Evolutionary conservation across 2,329 filamentous ascomycete genomes (phyloP).

Genomic region (Fonsecaea pugnacius): DNA sequence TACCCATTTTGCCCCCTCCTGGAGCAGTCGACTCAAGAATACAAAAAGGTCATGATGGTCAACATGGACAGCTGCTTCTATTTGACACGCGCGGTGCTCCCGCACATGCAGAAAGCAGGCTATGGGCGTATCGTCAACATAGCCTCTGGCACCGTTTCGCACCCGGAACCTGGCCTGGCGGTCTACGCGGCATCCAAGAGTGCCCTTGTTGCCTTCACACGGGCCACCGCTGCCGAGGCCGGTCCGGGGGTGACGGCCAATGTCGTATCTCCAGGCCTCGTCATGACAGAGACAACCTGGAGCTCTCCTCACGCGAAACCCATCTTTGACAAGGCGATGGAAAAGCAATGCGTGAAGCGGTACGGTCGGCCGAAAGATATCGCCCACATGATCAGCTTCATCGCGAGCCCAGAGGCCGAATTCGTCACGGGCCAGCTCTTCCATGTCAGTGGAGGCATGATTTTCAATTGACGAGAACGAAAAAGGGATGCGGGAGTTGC

Average conservation of each 20-base stretch:
- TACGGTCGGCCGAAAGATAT: conserved; percentile 47
- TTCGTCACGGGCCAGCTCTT: conserved; percentile 53
- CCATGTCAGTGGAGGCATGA: conserved; percentile 37
- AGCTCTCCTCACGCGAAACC: conserved; percentile 52
- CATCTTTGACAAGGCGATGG: conserved; percentile 6
- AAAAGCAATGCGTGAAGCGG: conserved; percentile 17
- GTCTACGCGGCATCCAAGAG: conserved; percentile 49
- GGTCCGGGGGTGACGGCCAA: conserved; percentile 51
- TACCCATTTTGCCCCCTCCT: conserved; percentile 20
- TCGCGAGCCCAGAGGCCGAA: conserved; percentile 54
- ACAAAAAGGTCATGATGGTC: conserved; percentile 49
- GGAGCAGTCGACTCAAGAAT: conserved; percentile 48
- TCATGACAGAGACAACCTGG: conserved; percentile 53
- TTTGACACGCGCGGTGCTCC: conserved; percentile 41
- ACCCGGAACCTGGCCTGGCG: conserved; percentile 42
- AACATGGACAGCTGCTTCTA: conserved; percentile 55
- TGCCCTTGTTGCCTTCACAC: conserved; percentile 48
- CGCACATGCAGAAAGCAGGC: conserved; percentile 42
- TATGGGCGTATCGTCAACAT: conserved; percentile 49
- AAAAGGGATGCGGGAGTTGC: neutral
- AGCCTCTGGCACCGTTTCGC: conserved; percentile 47
- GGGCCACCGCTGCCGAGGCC: conserved; percentile 47
- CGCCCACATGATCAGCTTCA: conserved; percentile 53
- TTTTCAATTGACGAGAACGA: conserved; percentile 7
- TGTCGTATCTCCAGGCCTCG: conserved; percentile 56